These are phyloP conservation scores for Urostyla sp. DNA, from an alignment of 73 alveolate species.

Conservation along the genomic window DNA sequence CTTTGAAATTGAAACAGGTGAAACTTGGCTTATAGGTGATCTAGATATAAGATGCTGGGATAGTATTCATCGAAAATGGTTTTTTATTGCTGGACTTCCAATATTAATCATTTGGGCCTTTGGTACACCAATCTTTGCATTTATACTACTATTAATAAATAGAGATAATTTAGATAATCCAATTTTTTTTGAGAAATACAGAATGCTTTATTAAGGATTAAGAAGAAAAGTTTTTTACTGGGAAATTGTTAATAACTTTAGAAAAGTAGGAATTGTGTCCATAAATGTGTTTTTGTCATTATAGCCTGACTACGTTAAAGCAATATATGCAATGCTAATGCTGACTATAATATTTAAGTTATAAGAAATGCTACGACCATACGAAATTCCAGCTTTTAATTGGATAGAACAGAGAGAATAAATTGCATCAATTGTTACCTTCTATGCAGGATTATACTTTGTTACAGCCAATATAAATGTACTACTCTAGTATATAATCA, in stretches of 20 bases:
- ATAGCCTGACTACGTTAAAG: not conserved
- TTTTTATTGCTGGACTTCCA: conserved; percentile 8
- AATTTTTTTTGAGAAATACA: not conserved
- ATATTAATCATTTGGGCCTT: conserved; percentile 32
- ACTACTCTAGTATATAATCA: not conserved
- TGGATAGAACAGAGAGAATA: not conserved
- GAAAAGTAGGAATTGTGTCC: conserved; percentile 27
- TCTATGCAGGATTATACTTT: conserved; percentile 16
- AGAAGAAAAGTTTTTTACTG: conserved; percentile 43
- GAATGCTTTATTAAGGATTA: conserved; percentile 56
- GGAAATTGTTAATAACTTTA: conserved; percentile 58
- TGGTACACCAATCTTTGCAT: conserved; percentile 41
- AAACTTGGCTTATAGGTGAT: conserved; percentile 22
- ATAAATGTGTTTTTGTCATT: conserved; percentile 25
- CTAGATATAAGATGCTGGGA: conserved; percentile 41
- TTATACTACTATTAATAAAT: conserved; percentile 3
- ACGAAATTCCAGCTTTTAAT: not conserved
- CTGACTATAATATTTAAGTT: not conserved
- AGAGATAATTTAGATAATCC: not conserved
- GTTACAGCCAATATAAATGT: not conserved
- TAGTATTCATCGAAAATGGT: conserved; percentile 4
- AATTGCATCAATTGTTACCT: not conserved
- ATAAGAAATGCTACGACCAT: not conserved
- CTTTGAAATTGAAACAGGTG: conserved; percentile 50
- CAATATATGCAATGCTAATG: not conserved